These are phyloP conservation scores for Actinomortierella ambigua DNA, from an alignment of 371 early-diverging fungal species.

Conservation along the genomic window DNA sequence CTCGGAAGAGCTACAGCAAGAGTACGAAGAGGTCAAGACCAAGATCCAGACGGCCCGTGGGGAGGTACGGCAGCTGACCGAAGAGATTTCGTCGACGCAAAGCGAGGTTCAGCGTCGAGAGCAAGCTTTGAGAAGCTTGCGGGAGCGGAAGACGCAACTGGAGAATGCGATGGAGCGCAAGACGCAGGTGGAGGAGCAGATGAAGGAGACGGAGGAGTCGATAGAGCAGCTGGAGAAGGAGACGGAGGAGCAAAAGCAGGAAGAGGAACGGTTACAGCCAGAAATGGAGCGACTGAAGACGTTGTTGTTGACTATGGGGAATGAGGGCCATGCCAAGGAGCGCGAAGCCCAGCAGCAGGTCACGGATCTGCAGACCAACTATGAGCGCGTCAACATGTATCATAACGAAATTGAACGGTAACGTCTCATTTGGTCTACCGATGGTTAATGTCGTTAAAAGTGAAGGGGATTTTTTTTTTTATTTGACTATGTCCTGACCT, in stretches of 20 bases:
- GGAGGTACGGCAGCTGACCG: slow-evolving; percentile 23
- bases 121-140: slow-evolving; percentile 30
- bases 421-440: slow-evolving; percentile 7
- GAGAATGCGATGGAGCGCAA: slow-evolving; percentile 34
- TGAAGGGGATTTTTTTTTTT: slow-evolving; percentile 31
- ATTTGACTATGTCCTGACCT: background rate
- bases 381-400: slow-evolving; percentile 50
- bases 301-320: slow-evolving; percentile 1
- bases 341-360: slow-evolving; percentile 35
- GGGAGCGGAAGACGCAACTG: slow-evolving; percentile 37
- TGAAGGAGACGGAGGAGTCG: slow-evolving; percentile 29
- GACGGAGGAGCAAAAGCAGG: slow-evolving; percentile 43
- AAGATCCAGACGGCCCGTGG: slow-evolving; percentile 50
- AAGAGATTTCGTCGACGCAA: slow-evolving; percentile 28
- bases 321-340: slow-evolving; percentile 38
- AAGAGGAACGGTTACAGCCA: slow-evolving; percentile 17
- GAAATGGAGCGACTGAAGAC: slow-evolving; percentile 25
- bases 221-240: slow-evolving; percentile 19
- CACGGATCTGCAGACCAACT: slow-evolving; percentile 42
- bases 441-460: too few relatives aligned
- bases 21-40: slow-evolving; percentile 55
- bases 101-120: slow-evolving; percentile 29
- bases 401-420: slow-evolving; percentile 50
- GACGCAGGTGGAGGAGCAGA: slow-evolving; percentile 37
- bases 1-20: slow-evolving; percentile 68